These are phyloP conservation scores for Penicillium bialowiezense DNA, from an alignment of 495 filamentous ascomycete genomes.

Conservation along the genomic window DNA sequence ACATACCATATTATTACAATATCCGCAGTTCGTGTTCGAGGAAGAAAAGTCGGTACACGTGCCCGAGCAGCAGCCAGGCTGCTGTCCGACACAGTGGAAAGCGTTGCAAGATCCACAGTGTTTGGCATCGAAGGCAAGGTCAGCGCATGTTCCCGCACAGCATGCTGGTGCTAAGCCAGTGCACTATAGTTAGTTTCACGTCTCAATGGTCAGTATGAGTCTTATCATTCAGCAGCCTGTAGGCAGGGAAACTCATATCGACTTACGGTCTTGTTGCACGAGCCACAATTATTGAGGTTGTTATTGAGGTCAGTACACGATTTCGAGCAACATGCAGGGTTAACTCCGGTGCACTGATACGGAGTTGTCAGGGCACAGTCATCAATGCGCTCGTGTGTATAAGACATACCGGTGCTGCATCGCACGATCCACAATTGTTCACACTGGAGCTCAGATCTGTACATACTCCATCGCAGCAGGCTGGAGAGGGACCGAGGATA, in stretches of 20 bases:
- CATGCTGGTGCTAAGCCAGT: constrained; percentile 3
- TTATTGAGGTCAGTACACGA: background rate
- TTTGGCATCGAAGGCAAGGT: background rate
- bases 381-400: too few species aligned
- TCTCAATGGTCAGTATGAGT: too few species aligned
- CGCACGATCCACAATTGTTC: constrained; percentile 13
- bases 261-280: constrained; percentile 10
- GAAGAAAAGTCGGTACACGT: constrained; percentile 10
- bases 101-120: constrained; percentile 15
- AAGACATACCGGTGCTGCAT: constrained; percentile 7
- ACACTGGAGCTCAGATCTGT: constrained; percentile 7
- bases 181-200: background rate
- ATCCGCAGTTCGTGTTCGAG: constrained; percentile 12
- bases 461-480: constrained; percentile 19
- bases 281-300: background rate
- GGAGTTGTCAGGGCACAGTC: background rate
- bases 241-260: too few species aligned
- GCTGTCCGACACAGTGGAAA: constrained; percentile 6
- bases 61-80: constrained; percentile 16
- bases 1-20: constrained; percentile 9
- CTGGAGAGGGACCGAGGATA: constrained; percentile 7
- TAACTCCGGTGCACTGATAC: constrained; percentile 12
- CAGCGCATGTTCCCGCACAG: constrained; percentile 12
- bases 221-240: too few species aligned
- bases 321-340: constrained; percentile 7